Evolutionary conservation across 2,329 filamentous ascomycete species (phyloP).

Genomic region (Amphichorda felina): DNA sequence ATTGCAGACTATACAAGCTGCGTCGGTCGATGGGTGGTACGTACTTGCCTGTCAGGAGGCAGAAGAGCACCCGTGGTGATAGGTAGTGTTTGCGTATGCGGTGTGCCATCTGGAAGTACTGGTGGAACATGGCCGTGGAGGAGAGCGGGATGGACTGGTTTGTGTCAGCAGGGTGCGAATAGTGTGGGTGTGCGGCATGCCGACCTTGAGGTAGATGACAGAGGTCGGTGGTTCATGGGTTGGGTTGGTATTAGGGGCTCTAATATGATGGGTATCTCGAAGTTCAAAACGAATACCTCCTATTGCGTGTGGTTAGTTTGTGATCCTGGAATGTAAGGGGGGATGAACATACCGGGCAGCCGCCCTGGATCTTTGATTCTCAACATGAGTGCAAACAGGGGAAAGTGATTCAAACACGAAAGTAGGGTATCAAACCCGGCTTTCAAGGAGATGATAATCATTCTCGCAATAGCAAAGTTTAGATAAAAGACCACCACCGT

Average conservation of each 20-base stretch:
- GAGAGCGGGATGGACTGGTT: constrained; percentile 72
- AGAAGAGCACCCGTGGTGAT: constrained; percentile 76
- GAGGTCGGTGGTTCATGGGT: constrained; percentile 52
- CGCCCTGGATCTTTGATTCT: constrained; percentile 84
- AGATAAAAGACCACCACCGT: constrained; percentile 96
- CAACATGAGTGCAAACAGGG: constrained; percentile 92
- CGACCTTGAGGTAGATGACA: constrained; percentile 76
- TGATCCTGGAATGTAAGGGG: not conserved
- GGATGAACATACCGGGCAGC: constrained; percentile 54
- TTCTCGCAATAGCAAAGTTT: constrained; percentile 86
- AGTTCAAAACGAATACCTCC: constrained; percentile 80
- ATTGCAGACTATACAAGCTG: constrained; percentile 91
- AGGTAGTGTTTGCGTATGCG: constrained; percentile 94
- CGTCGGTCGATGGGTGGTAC: constrained; percentile 91
- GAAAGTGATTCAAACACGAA: constrained; percentile 94
- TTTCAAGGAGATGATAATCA: constrained; percentile 90
- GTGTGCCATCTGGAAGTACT: constrained; percentile 90
- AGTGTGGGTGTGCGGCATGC: constrained; percentile 5
- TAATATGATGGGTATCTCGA: constrained; percentile 53
- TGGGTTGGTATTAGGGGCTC: constrained; percentile 22
- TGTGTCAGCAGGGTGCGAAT: constrained; percentile 2
- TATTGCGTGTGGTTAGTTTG: constrained; percentile 1
- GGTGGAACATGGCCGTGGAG: constrained; percentile 89
- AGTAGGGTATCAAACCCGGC: constrained; percentile 83
- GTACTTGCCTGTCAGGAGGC: constrained; percentile 80